phyloP scores from a whole-genome alignment of 768 basidiomycete genomes.

The Pisolithus marmoratus region DNA sequence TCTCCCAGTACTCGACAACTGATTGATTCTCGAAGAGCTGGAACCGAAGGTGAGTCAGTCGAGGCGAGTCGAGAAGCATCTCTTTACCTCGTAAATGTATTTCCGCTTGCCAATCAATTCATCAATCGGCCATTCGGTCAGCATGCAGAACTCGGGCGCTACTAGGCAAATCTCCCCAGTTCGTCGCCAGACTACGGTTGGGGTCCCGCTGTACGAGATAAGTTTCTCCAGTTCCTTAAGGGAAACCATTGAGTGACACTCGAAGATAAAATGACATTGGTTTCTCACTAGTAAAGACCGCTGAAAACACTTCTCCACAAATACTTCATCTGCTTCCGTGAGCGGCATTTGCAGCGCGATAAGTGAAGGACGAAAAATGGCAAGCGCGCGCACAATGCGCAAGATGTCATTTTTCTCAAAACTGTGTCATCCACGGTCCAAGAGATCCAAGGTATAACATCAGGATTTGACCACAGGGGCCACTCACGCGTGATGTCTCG shows the following conservation, averaged over 20 bases:
- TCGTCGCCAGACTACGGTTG: constrained; percentile 95
- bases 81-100: constrained; percentile 37
- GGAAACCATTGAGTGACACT: constrained; percentile 3
- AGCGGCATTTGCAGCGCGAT: constrained; percentile 98
- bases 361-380: constrained; percentile 92
- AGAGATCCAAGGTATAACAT: constrained; percentile 30
- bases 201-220: constrained; percentile 94
- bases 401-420: constrained; percentile 97
- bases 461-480: constrained; percentile 33
- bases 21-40: constrained; percentile 95
- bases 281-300: constrained; percentile 74
- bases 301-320: constrained; percentile 95
- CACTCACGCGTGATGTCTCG: constrained; percentile 34
- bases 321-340: constrained; percentile 92
- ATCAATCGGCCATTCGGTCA: constrained; percentile 86
- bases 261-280: not conserved
- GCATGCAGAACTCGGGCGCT: constrained; percentile 91
- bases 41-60: not conserved
- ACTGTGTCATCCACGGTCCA: constrained; percentile 36
- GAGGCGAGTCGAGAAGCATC: constrained; percentile 11
- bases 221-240: constrained; percentile 90
- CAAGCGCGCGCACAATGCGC: constrained; percentile 89
- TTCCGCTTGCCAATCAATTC: constrained; percentile 62
- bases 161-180: constrained; percentile 98
- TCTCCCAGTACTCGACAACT: constrained; percentile 94